phyloP scores from a whole-genome alignment of 2,329 filamentous ascomycete genomes.

The Pleomassaria siparia region DNA sequence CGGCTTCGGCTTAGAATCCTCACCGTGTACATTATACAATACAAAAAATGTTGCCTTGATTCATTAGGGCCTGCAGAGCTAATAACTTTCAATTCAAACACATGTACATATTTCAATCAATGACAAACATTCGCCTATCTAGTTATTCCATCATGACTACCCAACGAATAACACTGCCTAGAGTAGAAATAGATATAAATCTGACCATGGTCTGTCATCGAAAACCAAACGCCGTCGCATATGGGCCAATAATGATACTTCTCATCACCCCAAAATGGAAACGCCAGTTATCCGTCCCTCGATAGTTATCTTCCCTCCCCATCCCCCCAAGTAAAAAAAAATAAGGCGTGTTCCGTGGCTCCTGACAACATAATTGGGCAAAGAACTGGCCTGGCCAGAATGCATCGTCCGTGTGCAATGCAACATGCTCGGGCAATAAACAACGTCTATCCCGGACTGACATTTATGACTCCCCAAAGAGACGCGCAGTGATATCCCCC shows the following conservation, averaged over 20 bases:
- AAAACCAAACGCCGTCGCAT: not conserved
- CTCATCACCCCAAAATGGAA: not conserved
- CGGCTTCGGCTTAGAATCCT: not conserved
- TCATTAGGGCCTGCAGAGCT: not conserved
- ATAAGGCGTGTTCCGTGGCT: not conserved
- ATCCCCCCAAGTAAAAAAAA: not conserved
- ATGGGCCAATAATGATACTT: not conserved
- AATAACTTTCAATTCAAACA: no score
- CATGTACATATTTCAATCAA: no score
- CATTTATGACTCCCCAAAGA: slow-evolving; percentile 72
- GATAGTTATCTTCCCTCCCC: not conserved
- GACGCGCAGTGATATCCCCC: slow-evolving; percentile 82
- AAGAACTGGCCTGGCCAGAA: not conserved
- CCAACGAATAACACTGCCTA: not conserved
- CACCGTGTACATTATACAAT: no score
- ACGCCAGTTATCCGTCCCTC: not conserved
- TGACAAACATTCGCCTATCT: no score
- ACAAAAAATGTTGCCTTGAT: no score
- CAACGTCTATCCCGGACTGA: not conserved
- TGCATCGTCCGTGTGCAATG: slow-evolving; percentile 1
- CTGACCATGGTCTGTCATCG: not conserved
- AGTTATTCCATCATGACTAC: not conserved
- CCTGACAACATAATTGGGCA: no score
- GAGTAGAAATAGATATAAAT: not conserved
- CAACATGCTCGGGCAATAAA: not conserved